These are phyloP conservation scores for Globomyces pollinis-pini DNA, from an alignment of 192 early-diverging fungal species.

Conservation along the genomic window DNA sequence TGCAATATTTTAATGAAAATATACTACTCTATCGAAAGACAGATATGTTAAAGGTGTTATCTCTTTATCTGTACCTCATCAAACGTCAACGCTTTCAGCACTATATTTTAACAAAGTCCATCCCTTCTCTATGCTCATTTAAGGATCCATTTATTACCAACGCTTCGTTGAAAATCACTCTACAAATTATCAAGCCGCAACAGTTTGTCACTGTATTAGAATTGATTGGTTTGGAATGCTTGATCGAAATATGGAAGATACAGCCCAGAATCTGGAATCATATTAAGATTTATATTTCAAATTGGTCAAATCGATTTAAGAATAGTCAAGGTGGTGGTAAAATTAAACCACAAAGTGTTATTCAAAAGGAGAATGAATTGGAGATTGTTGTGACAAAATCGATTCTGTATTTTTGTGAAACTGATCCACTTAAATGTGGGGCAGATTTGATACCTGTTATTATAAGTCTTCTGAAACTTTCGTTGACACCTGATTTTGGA, in stretches of 20 bases:
- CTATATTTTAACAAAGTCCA: neutral
- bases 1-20: neutral
- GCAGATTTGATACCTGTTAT: constrained; percentile 4
- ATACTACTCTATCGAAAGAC: neutral
- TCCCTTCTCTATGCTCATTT: neutral
- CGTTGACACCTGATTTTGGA: neutral
- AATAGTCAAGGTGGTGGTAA: neutral
- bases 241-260: neutral
- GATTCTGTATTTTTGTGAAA: neutral
- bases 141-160: neutral
- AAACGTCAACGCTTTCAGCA: neutral
- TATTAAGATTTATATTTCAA: constrained; percentile 2
- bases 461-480: neutral
- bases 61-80: neutral
- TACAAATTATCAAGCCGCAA: neutral
- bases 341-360: neutral
- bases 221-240: constrained; percentile 1
- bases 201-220: constrained; percentile 1
- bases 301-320: constrained; percentile 2
- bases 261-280: constrained; percentile 4
- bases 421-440: neutral
- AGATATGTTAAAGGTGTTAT: constrained; percentile 2
- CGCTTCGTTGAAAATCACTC: neutral
- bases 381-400: neutral
- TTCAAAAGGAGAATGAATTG: neutral